A percentile compares a stretch with the other conserved stretches of the same genome.
Evolutionary conservation across 768 basidiomycete genomes (phyloP).

Genomic region (Serendipita vermifera): DNA sequence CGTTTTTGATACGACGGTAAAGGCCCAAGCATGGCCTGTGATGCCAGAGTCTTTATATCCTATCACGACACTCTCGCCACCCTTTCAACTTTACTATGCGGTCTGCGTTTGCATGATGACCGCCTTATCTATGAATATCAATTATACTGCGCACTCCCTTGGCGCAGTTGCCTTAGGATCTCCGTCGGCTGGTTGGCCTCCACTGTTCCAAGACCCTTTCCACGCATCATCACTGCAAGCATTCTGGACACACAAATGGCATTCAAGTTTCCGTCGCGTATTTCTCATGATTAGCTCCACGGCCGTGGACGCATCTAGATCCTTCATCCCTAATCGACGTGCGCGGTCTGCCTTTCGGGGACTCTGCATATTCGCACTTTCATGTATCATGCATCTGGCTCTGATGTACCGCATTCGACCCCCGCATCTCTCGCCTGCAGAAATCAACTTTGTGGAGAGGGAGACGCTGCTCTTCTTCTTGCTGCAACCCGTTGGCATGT

Average conservation of each 20-base stretch:
- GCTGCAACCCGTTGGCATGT: neutral
- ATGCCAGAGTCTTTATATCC: neutral
- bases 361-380: neutral
- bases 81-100: neutral
- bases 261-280: neutral
- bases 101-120: neutral
- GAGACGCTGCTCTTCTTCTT: neutral
- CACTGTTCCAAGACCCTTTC: neutral
- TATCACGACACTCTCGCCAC: neutral
- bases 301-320: neutral
- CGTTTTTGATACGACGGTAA: neutral
- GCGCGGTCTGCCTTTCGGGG: neutral
- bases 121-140: neutral
- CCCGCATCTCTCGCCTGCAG: neutral
- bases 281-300: neutral
- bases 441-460: neutral
- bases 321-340: neutral
- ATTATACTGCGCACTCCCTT: neutral
- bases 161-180: neutral
- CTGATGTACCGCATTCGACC: neutral
- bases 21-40: neutral
- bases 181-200: neutral
- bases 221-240: neutral
- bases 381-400: neutral
- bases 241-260: constrained; percentile 2